Evolutionary conservation across 352 stramenopile species (phyloP).

Genomic region (Globisporangium orthogonon): DNA sequence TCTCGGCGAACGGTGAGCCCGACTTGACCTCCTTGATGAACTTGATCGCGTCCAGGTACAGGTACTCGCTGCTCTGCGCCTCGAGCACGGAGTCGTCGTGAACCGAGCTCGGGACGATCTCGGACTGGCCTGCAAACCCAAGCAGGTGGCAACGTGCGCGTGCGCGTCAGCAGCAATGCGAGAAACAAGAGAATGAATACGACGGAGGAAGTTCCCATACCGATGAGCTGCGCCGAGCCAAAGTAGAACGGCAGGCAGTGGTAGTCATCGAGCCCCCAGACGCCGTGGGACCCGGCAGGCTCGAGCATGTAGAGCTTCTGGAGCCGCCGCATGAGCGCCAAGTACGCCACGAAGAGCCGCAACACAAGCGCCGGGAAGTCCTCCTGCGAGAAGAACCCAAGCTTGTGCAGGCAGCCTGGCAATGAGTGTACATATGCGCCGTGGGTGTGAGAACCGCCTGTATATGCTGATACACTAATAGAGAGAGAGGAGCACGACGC

Average conservation of each 20-base stretch:
- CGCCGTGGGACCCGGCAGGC: conserved; percentile 96
- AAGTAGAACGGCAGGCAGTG: conserved; percentile 98
- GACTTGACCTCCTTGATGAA: conserved; percentile 91
- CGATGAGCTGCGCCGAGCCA: conserved; percentile 93
- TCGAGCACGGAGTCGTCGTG: conserved; percentile 71
- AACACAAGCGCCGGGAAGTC: conserved; percentile 87
- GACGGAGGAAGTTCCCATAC: conserved; percentile 9
- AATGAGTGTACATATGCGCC: neutral
- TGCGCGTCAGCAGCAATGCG: too few species aligned
- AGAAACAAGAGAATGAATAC: neutral
- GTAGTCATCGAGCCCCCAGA: conserved; percentile 99
- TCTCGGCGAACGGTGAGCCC: conserved; percentile 89
- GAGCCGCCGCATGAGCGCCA: conserved; percentile 91
- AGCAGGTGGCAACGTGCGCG: too few species aligned
- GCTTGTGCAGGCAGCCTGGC: conserved; percentile 79
- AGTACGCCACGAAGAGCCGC: conserved; percentile 90
- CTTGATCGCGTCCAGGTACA: conserved; percentile 92
- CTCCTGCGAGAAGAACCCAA: conserved; percentile 83
- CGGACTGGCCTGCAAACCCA: conserved; percentile 36
- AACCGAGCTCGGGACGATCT: conserved; percentile 65
- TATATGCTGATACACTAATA: too few species aligned
- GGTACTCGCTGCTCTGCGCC: conserved; percentile 62
- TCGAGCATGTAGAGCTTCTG: conserved; percentile 98
- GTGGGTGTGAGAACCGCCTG: too few species aligned
- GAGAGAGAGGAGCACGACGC: conserved; percentile 12